Base-by-base conservation (phyloP, 108 stramenopile genomes). In the Cyclotella cryptica region DNA sequence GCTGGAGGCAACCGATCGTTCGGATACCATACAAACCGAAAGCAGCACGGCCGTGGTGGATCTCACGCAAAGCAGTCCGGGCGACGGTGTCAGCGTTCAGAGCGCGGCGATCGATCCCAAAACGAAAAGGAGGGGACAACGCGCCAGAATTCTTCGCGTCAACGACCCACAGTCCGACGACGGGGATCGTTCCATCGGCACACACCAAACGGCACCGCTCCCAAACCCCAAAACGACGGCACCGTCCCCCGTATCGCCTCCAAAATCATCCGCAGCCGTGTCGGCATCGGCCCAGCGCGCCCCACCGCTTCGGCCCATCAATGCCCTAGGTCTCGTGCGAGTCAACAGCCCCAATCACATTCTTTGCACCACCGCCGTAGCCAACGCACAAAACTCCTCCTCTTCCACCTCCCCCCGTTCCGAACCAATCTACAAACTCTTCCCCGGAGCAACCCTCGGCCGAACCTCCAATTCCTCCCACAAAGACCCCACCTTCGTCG, bases 371-470 rank as follows among this genome's bases (percentile, higher is more conserved):
- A 67, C 75, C 21, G 61, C 75, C 0, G 75, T 59, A n/a, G 75
- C 66, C 27, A 30, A 67, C 19, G 66, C 75, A 3, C 60, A 30
- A 21, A 57, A 44, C 1, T 79, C 79, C 6, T 71, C 64, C 52
- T 79, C 82, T 11, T 89, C 86, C 70, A 84, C 28, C 22, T 80
- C 86, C 21, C 88, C 74, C 86, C n/a, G n/a, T n/a, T n/a, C 86
- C 85, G 57, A 88, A 91, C 29, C 52, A 17, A 43, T 54, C 54
- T n/a, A 44, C 46, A 49, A 47, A 24, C 41, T 71, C 19, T 71
- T 58, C 21, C 22, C 42, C 22, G 69, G 69, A 0, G 55, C 69
- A 1, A 71, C 53, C 17, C 18, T 71, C 19, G 69, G 69, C 13
- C 35, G 69, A 41, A 42, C 22, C 12, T 71, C 69, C 42, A 57